Evolutionary conservation across 208 protist genomes (phyloP).

Genomic region (Willaertia magna): DNA sequence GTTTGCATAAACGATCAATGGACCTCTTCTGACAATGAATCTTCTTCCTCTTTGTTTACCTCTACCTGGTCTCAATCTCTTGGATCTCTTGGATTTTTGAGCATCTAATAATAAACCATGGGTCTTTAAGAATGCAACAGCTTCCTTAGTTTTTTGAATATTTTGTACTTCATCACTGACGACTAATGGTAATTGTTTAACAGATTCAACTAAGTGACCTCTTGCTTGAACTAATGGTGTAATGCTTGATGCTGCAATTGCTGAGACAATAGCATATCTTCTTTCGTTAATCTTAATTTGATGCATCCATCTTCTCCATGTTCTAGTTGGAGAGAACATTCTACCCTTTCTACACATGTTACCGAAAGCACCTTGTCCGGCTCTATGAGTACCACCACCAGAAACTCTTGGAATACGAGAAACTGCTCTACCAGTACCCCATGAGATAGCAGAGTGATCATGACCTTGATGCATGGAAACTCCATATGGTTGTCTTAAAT

Average conservation of each 20-base stretch:
- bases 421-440: slow-evolving; percentile 98
- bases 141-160: slow-evolving; percentile 87
- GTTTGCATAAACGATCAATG: slow-evolving; percentile 85
- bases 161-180: slow-evolving; percentile 68
- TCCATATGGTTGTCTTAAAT: slow-evolving; percentile 90
- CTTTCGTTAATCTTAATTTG: slow-evolving; percentile 92
- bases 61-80: slow-evolving; percentile 73
- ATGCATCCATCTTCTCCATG: slow-evolving; percentile 90
- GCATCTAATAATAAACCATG: slow-evolving; percentile 80
- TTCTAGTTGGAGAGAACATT: slow-evolving; percentile 96
- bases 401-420: slow-evolving; percentile 97
- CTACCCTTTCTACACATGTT: slow-evolving; percentile 98
- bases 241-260: slow-evolving; percentile 89
- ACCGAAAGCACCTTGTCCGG: slow-evolving; percentile 96
- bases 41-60: slow-evolving; percentile 94
- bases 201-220: slow-evolving; percentile 87
- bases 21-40: slow-evolving; percentile 78
- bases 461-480: slow-evolving; percentile 83
- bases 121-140: slow-evolving; percentile 74
- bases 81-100: slow-evolving; percentile 67
- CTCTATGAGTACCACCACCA: slow-evolving; percentile 90
- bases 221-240: slow-evolving; percentile 89
- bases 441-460: slow-evolving; percentile 92
- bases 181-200: slow-evolving; percentile 91
- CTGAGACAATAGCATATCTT: slow-evolving; percentile 89